Evolutionary conservation across 768 basidiomycete species (phyloP).

Genomic region (Thelephora aurantiotincta): DNA sequence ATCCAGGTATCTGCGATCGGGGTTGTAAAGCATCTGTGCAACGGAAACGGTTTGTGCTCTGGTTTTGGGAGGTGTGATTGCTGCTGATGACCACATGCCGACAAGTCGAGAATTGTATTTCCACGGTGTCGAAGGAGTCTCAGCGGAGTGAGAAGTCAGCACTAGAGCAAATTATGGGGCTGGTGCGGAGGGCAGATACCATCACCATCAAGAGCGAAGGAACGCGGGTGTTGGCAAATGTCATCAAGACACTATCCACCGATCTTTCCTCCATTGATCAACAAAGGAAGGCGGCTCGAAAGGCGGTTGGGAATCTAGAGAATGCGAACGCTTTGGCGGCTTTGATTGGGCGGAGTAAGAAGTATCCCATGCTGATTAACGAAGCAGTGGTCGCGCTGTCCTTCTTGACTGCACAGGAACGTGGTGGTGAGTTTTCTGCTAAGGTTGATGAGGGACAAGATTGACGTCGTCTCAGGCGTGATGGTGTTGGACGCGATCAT

Average conservation of each 20-base stretch:
- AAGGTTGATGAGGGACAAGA: background rate
- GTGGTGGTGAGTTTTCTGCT: constrained; percentile 38
- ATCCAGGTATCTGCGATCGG: constrained; percentile 85
- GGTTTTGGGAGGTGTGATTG: background rate
- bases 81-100: background rate
- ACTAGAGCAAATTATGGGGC: constrained; percentile 54
- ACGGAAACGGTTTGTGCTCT: constrained; percentile 43
- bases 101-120: constrained; percentile 30
- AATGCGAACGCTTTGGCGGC: constrained; percentile 50
- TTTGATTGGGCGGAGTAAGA: constrained; percentile 62
- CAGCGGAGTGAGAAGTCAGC: constrained; percentile 19
- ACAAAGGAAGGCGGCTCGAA: constrained; percentile 39
- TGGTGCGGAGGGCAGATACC: constrained; percentile 69
- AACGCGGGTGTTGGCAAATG: constrained; percentile 77
- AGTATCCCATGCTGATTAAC: constrained; percentile 76
- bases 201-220: constrained; percentile 81
- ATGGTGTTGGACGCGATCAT: constrained; percentile 50
- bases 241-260: constrained; percentile 56
- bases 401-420: constrained; percentile 49
- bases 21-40: constrained; percentile 79
- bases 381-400: constrained; percentile 80
- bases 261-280: constrained; percentile 26
- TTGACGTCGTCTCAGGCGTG: constrained; percentile 26
- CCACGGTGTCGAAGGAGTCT: constrained; percentile 1
- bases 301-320: constrained; percentile 33